Evolutionary conservation across 306 rosid genomes (phyloP).

Genomic region (Cucumis sativus): DNA sequence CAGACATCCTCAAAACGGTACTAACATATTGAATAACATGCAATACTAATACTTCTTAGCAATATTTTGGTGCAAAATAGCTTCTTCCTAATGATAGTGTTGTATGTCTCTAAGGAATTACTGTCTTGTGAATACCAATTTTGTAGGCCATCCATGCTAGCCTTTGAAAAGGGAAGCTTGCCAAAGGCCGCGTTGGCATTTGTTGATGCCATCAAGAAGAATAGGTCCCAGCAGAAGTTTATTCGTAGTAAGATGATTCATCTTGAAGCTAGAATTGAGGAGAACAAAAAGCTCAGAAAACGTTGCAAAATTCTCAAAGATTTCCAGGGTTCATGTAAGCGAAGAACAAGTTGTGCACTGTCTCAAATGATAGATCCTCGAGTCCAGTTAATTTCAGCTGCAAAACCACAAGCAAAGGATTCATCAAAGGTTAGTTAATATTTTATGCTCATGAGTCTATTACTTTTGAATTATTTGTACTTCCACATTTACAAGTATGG

Average conservation of each 20-base stretch:
- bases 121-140: conserved; percentile 17
- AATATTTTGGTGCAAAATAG: conserved; percentile 5
- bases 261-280: conserved; percentile 72
- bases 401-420: conserved; percentile 24
- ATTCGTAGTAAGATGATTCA: conserved; percentile 49
- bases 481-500: neutral
- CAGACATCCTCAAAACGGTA: neutral
- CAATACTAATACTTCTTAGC: neutral
- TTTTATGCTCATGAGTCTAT: neutral
- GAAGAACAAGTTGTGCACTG: conserved; percentile 51
- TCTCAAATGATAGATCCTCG: conserved; percentile 61
- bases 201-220: conserved; percentile 65
- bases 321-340: conserved; percentile 55
- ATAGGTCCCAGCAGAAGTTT: conserved; percentile 56
- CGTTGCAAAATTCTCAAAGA: conserved; percentile 64
- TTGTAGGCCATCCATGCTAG: conserved; percentile 18
- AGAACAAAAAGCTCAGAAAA: conserved; percentile 44
- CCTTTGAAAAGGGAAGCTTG: conserved; percentile 25
- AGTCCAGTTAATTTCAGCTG: conserved; percentile 60
- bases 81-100: conserved; percentile 7
- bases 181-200: conserved; percentile 59
- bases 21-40: neutral
- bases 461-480: neutral
- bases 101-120: conserved; percentile 10
- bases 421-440: conserved; percentile 42